Conservation (phyloP, 2,329 filamentous ascomycete species). For the Sporothrix dimorphospora region DNA sequence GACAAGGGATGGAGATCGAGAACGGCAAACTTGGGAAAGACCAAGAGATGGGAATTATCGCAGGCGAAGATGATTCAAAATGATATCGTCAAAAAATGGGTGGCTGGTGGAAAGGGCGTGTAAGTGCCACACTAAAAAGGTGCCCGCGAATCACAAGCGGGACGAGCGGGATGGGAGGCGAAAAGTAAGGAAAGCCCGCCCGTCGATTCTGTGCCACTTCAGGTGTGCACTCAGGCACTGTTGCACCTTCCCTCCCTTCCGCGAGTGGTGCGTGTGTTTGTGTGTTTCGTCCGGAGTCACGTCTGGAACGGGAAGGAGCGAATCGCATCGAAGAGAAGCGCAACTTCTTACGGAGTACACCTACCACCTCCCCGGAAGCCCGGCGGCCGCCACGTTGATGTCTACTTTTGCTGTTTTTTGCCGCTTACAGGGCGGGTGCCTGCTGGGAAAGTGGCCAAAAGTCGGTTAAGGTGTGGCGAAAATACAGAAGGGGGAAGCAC, state of each 20-base stretch:
- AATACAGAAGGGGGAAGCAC: not conserved
- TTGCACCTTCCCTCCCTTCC: slow-evolving; percentile 6
- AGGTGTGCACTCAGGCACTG: not conserved
- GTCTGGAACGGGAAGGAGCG: slow-evolving; percentile 25
- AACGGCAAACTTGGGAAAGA: not conserved
- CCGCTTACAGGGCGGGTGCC: slow-evolving; percentile 10
- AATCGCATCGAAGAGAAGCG: not conserved
- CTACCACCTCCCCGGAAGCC: not conserved
- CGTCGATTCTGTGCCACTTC: slow-evolving; percentile 3
- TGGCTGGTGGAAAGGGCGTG: slow-evolving; percentile 16
- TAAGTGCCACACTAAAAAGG: slow-evolving; percentile 11
- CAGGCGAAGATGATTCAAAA: not conserved
- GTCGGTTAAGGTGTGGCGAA: not conserved
- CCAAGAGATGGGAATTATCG: not conserved
- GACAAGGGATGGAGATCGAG: not conserved
- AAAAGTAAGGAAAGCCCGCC: not conserved
- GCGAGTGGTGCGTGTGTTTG: not conserved
- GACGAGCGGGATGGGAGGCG: slow-evolving; percentile 12
- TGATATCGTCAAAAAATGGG: slow-evolving; percentile 1
- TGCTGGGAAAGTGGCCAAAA: not conserved
- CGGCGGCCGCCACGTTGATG: not conserved
- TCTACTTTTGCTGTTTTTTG: not conserved
- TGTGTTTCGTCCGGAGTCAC: slow-evolving; percentile 19
- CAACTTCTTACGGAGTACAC: not conserved
- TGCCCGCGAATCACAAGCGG: slow-evolving; percentile 13